These are phyloP conservation scores for Ophiostoma angusticollis DNA, from an alignment of 2,329 filamentous ascomycete genomes.

Conservation along the genomic window DNA sequence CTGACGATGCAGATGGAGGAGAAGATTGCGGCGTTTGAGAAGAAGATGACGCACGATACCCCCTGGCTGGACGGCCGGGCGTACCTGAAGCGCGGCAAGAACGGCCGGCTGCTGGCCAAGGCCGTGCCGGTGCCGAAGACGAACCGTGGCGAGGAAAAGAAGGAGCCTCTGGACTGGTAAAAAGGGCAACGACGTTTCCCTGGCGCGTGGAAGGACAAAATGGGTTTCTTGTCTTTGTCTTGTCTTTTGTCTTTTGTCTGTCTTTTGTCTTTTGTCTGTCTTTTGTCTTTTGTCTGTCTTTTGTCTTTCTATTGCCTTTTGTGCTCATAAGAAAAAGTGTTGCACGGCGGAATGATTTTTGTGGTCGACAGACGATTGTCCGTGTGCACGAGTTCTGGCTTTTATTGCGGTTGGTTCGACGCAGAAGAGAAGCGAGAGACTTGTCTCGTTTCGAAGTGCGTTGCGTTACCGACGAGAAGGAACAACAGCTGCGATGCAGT, in stretches of 20 bases:
- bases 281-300: background rate
- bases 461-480: background rate
- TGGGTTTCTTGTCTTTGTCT: background rate
- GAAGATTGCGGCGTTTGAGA: constrained; percentile 76
- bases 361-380: too few relatives aligned
- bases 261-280: background rate
- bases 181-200: too few relatives aligned
- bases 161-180: constrained; percentile 84
- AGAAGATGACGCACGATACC: constrained; percentile 59
- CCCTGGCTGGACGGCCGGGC: constrained; percentile 85
- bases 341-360: too few relatives aligned
- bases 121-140: constrained; percentile 68
- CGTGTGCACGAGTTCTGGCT: background rate
- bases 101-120: constrained; percentile 42
- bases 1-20: constrained; percentile 85
- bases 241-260: constrained; percentile 7
- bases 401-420: background rate
- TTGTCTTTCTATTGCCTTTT: too few relatives aligned
- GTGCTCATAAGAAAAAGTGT: too few relatives aligned
- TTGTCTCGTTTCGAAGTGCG: too few relatives aligned
- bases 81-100: constrained; percentile 54
- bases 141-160: constrained; percentile 72
- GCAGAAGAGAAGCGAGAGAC: background rate
- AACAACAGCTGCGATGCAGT: too few relatives aligned
- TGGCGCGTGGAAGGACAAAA: too few relatives aligned